Conservation (phyloP, 192 early-diverging fungal genomes). For the Backusella psychrophila region DNA sequence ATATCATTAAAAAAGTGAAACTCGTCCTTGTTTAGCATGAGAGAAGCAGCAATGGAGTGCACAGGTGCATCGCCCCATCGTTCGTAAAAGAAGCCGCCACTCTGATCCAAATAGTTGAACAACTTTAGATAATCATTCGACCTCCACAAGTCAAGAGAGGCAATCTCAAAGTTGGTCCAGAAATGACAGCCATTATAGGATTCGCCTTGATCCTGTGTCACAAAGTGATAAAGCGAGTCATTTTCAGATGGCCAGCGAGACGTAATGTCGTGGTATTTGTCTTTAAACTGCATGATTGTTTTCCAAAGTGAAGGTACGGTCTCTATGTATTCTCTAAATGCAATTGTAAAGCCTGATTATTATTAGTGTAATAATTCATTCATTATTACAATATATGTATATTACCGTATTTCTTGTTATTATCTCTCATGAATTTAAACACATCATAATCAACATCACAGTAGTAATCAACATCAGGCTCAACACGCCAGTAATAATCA, state of each 20-base stretch:
- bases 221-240: slow-evolving; percentile 45
- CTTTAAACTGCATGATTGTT: slow-evolving; percentile 52
- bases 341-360: slow-evolving; percentile 63
- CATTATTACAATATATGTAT: too few species aligned
- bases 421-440: slow-evolving; percentile 76
- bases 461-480: slow-evolving; percentile 77
- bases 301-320: slow-evolving; percentile 78
- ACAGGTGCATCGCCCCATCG: slow-evolving; percentile 80
- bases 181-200: slow-evolving; percentile 83
- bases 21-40: slow-evolving; percentile 56
- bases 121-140: slow-evolving; percentile 61
- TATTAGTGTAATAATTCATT: too few species aligned
- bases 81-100: slow-evolving; percentile 79
- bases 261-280: slow-evolving; percentile 41
- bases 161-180: slow-evolving; percentile 84
- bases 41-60: slow-evolving; percentile 62
- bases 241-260: slow-evolving; percentile 32
- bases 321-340: slow-evolving; percentile 63
- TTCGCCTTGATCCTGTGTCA: slow-evolving; percentile 50
- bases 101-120: slow-evolving; percentile 64
- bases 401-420: slow-evolving; percentile 74
- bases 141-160: slow-evolving; percentile 58
- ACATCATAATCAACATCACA: slow-evolving; percentile 86
- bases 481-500: slow-evolving; percentile 89
- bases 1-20: slow-evolving; percentile 78